Base-by-base conservation (phyloP, 83 land plant species). In the Larix sibirica region DNA sequence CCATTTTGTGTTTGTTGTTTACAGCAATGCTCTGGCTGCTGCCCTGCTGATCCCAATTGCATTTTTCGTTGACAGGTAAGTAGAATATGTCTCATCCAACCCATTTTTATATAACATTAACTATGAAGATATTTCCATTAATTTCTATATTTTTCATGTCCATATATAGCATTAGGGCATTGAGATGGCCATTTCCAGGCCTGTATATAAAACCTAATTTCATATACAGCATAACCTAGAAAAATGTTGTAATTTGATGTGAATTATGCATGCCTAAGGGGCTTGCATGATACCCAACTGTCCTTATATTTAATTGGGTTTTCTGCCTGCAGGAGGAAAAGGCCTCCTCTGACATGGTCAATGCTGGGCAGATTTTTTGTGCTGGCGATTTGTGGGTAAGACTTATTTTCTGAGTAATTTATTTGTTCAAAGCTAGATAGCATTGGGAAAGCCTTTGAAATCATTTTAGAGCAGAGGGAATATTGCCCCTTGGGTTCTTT, bases 21-120 rank as follows among this genome's bases (percentile, higher is more conserved):
- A 85, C 40, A 47, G 87, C 78, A 80, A 77, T 83, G 85, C 64
- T 61, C 21, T 88, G 42, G 83, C 85, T 28, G 21, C 85, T 76
- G 36, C 83, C 62, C 28, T 81, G 16, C 85, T 88, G 42, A 24
- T 85, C 58, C 88, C 90, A 24, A 28, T 68, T 21, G n/a, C 82
- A 70, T 83, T 80, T 82, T 58, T 88, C 64, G 47, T 61, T 40
- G 70, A 56, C 68, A 85, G 85, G 90, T 85, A 63, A 6, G 16
- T 71, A 73, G 6, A 42, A n/a, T 21, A 7, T 40, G 24, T 24
- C 26, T 38, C 12, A 10, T 50, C 12, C 54, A 40, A 42, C 16
- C 77, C 56, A 73, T 42, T 73, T 42, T 10, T 50, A 50, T 50
- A 50, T 50, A 50, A 10, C 23, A 7, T 9, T 20, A n/a, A 42